Evolutionary conservation across 306 rosid genomes (phyloP).

Genomic region (Prunus armeniaca): DNA sequence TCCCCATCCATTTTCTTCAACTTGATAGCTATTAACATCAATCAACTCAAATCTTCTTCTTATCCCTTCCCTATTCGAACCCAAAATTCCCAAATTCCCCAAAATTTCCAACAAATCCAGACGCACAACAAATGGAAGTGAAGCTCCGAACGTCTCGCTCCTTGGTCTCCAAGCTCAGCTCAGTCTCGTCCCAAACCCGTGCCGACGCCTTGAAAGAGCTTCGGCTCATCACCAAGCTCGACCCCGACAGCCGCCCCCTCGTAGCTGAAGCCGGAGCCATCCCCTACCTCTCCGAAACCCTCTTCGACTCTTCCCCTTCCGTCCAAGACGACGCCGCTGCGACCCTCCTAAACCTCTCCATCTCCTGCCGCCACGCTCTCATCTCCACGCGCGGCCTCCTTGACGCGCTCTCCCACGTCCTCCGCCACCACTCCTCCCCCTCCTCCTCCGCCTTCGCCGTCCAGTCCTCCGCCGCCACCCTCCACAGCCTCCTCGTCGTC

Average conservation of each 20-base stretch:
- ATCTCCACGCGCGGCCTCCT: conserved; percentile 84
- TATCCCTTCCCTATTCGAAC: neutral
- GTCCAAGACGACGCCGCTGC: conserved; percentile 90
- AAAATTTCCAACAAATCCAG: neutral
- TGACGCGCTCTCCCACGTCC: conserved; percentile 74
- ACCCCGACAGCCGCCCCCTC: conserved; percentile 63
- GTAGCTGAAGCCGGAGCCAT: conserved; percentile 74
- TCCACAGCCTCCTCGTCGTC: conserved; percentile 73
- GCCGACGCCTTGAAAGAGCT: conserved; percentile 62
- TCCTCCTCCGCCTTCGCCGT: conserved; percentile 68
- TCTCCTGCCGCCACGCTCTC: conserved; percentile 51
- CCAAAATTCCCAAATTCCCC: neutral
- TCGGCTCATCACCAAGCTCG: conserved; percentile 61
- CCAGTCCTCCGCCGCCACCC: conserved; percentile 77
- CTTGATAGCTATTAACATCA: no score
- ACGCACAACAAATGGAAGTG: conserved; percentile 43
- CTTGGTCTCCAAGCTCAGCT: conserved; percentile 65
- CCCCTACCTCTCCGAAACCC: conserved; percentile 68
- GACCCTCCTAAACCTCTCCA: conserved; percentile 78
- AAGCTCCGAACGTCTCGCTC: conserved; percentile 44
- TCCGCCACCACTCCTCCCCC: conserved; percentile 45
- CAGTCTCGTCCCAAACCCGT: conserved; percentile 71
- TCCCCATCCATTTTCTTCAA: neutral
- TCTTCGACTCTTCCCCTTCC: conserved; percentile 51
- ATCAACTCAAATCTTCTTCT: neutral